These are phyloP conservation scores for Conoideocrella luteorostrata DNA, from an alignment of 2,329 filamentous ascomycete species.

Conservation along the genomic window DNA sequence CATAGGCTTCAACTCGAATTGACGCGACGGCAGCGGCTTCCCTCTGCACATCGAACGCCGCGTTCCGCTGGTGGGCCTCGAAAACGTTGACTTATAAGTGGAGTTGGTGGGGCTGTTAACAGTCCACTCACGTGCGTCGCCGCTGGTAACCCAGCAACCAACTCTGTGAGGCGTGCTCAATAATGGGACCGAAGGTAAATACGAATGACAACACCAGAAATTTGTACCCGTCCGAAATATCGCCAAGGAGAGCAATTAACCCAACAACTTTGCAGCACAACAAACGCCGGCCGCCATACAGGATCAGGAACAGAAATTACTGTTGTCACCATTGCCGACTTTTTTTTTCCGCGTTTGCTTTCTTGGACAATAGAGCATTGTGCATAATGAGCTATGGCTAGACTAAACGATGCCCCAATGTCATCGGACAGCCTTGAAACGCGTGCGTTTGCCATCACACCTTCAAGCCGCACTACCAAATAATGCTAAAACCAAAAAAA, in stretches of 20 bases:
- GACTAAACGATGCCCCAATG: slow-evolving; percentile 68
- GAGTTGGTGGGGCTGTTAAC: slow-evolving; percentile 19
- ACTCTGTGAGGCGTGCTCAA: slow-evolving; percentile 17
- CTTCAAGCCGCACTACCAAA: neutral
- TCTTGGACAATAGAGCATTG: slow-evolving; percentile 14
- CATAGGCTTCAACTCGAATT: no score
- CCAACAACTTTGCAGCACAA: slow-evolving; percentile 2
- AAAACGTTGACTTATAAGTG: no score
- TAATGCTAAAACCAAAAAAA: no score
- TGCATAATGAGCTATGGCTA: slow-evolving; percentile 58
- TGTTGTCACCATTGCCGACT: neutral
- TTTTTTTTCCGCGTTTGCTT: slow-evolving; percentile 6
- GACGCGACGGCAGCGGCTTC: neutral
- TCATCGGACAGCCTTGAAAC: slow-evolving; percentile 65
- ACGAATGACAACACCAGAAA: slow-evolving; percentile 23
- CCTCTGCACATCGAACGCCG: no score
- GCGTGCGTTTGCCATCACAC: slow-evolving; percentile 49
- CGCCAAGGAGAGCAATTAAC: slow-evolving; percentile 8
- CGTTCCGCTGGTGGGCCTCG: no score
- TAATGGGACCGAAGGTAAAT: slow-evolving; percentile 26
- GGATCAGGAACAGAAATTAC: neutral
- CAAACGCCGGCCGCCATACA: neutral
- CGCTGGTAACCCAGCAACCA: slow-evolving; percentile 24
- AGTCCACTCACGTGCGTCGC: slow-evolving; percentile 16
- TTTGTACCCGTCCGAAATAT: slow-evolving; percentile 2